Evolutionary conservation across 306 rosid genomes (phyloP).

Genomic region (Benincasa hispida): DNA sequence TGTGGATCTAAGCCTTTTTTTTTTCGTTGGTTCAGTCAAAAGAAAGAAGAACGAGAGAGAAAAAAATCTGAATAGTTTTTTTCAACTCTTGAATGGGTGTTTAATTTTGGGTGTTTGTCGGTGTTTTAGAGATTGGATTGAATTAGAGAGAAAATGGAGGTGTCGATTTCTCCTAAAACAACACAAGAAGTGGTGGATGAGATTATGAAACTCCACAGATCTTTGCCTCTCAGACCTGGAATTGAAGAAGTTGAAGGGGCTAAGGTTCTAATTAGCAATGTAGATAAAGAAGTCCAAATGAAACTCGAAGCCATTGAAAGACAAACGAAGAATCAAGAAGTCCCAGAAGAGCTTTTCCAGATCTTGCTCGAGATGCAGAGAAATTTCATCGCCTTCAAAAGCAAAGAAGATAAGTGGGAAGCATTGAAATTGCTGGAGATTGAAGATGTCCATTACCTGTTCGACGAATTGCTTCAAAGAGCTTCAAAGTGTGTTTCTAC

Average conservation of each 20-base stretch:
- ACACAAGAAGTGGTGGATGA: slow-evolving; percentile 50
- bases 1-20: slow-evolving; percentile 1
- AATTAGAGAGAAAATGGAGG: slow-evolving; percentile 13
- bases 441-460: slow-evolving; percentile 44
- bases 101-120: slow-evolving; percentile 4
- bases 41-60: not conserved
- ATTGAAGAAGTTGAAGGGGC: slow-evolving; percentile 83
- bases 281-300: slow-evolving; percentile 54
- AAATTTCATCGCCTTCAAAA: slow-evolving; percentile 33
- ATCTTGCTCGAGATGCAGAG: slow-evolving; percentile 62
- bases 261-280: slow-evolving; percentile 31
- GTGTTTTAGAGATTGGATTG: not conserved
- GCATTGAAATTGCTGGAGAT: slow-evolving; percentile 61
- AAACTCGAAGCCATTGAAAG: slow-evolving; percentile 41
- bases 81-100: not conserved
- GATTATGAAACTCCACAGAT: slow-evolving; percentile 73
- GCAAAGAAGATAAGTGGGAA: slow-evolving; percentile 57
- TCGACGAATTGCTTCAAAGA: slow-evolving; percentile 69
- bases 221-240: slow-evolving; percentile 47
- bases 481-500: slow-evolving; percentile 56
- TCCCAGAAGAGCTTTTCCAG: slow-evolving; percentile 67
- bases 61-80: not conserved
- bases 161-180: slow-evolving; percentile 26
- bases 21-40: not conserved
- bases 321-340: slow-evolving; percentile 32